Base-by-base conservation (phyloP, 495 filamentous ascomycete species). In the Lindgomyces ingoldianus region DNA sequence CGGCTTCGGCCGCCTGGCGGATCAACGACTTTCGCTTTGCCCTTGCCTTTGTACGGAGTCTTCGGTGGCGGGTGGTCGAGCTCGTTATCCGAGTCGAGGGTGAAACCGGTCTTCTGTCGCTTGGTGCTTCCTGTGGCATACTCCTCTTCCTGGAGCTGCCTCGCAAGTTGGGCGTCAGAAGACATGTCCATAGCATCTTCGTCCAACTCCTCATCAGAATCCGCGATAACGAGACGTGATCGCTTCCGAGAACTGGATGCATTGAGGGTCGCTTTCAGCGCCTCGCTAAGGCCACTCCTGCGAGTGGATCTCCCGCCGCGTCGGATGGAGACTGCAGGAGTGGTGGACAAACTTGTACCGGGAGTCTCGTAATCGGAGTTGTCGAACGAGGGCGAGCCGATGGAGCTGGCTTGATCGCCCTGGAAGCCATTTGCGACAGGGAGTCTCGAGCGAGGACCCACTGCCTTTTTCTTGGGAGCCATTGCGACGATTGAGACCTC, bases 291-390 rank as follows among this genome's bases (percentile, higher is more conserved):
- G n/a, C 65, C 67, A 30, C 72, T 66, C 10, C 66, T 65, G 50
- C 53, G 53, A 29, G 65, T 62, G 41, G 68, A 62, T 71, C 75
- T 69, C 64, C 65, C 63, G 60, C 78, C 70, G 25, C 18, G 55
- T 46, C 36, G 53, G 25, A 58, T 24, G 18, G 55, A 70, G 45
- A 48, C 74, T 75, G 75, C 45, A 0, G 89, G 85, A 9, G 89
- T 89, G 3, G 80, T 81, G 26, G 79, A 77, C 62, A 84, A 81
- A 72, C 90, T 94, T 12, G 91, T 96, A 21, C 84, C 87, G 9
- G 91, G 90, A 3, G 91, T 96, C 44, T 85, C 85, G 68, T 83
- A 86, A 26, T 84, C 86, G 52, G 81, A 84, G 0, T 81, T 82
- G 41, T 81, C 77, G 16, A 70, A 58, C 33, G 67, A 64, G 0